Conservation (phyloP, 441 rosid genomes). For the Kokia cookei region DNA sequence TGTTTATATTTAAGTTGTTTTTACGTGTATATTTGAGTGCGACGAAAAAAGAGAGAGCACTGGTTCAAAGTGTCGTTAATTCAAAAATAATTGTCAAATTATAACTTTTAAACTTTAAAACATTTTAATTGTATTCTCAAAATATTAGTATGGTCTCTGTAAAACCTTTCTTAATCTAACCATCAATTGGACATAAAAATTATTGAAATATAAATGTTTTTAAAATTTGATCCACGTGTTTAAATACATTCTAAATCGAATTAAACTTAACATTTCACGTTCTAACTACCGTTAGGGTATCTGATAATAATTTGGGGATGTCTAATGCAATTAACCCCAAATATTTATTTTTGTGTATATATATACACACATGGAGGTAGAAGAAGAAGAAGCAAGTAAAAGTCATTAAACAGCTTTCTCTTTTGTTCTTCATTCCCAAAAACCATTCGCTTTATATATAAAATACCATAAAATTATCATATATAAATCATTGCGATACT, state of each 20-base stretch:
- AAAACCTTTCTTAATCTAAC: background rate
- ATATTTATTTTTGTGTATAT: background rate
- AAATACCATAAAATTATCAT: background rate
- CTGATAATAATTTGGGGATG: too few species aligned
- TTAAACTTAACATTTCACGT: too few species aligned
- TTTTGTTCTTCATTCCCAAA: background rate
- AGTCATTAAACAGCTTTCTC: background rate
- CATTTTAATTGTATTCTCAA: too few species aligned
- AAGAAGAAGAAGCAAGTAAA: conserved; percentile 9
- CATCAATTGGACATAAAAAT: background rate
- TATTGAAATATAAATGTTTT: background rate
- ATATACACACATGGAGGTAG: conserved; percentile 26
- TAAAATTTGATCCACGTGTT: background rate
- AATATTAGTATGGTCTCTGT: background rate
- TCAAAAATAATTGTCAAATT: background rate
- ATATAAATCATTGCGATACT: conserved; percentile 14
- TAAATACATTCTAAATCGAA: too few species aligned
- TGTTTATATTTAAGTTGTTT: background rate
- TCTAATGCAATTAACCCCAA: too few species aligned
- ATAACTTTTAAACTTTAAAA: background rate
- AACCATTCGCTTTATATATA: background rate
- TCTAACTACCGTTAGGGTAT: too few species aligned
- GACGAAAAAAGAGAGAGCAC: too few species aligned
- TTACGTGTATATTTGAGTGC: conserved; percentile 14
- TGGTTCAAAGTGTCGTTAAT: too few species aligned